Conservation (phyloP, 441 rosid species). For the Euphorbia celastroides region DNA sequence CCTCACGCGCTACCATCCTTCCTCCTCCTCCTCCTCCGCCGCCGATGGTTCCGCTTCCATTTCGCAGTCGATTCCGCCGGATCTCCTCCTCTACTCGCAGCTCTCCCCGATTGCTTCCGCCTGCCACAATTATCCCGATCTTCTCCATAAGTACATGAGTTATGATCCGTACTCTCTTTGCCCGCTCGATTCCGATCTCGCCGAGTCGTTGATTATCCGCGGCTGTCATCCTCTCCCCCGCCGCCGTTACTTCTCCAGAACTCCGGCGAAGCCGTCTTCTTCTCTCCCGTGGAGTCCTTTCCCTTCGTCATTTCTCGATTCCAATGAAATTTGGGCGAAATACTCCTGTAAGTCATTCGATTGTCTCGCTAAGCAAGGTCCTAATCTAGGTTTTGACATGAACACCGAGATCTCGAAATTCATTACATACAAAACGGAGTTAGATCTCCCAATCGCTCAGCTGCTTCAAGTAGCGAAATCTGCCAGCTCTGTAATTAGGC, state of each 20-base stretch:
- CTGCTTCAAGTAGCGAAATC: slow-evolving; percentile 62
- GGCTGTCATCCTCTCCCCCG: slow-evolving; percentile 98
- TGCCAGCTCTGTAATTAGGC: slow-evolving; percentile 51
- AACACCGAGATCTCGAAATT: slow-evolving; percentile 41
- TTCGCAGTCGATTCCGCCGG: slow-evolving; percentile 43
- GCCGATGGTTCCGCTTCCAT: slow-evolving; percentile 18
- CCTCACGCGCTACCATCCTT: slow-evolving; percentile 79
- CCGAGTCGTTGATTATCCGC: slow-evolving; percentile 72
- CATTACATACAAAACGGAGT: slow-evolving; percentile 51
- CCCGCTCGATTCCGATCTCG: slow-evolving; percentile 59
- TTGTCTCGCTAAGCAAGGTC: slow-evolving; percentile 48
- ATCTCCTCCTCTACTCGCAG: slow-evolving; percentile 75
- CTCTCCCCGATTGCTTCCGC: slow-evolving; percentile 83
- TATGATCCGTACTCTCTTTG: slow-evolving; percentile 81
- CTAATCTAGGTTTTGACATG: slow-evolving; percentile 57
- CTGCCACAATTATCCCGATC: slow-evolving; percentile 83
- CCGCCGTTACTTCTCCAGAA: slow-evolving; percentile 88
- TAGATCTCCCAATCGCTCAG: slow-evolving; percentile 88
- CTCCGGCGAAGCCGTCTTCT: slow-evolving; percentile 50
- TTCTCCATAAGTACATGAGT: slow-evolving; percentile 81
- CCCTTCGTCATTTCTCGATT: slow-evolving; percentile 56
- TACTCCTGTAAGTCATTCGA: slow-evolving; percentile 68
- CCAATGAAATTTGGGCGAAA: slow-evolving; percentile 60
- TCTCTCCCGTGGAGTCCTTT: slow-evolving; percentile 45
- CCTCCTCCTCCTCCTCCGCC: slow-evolving; percentile 19